Conservation (phyloP, 257 asterid species). For the Przewalskia tangutica region DNA sequence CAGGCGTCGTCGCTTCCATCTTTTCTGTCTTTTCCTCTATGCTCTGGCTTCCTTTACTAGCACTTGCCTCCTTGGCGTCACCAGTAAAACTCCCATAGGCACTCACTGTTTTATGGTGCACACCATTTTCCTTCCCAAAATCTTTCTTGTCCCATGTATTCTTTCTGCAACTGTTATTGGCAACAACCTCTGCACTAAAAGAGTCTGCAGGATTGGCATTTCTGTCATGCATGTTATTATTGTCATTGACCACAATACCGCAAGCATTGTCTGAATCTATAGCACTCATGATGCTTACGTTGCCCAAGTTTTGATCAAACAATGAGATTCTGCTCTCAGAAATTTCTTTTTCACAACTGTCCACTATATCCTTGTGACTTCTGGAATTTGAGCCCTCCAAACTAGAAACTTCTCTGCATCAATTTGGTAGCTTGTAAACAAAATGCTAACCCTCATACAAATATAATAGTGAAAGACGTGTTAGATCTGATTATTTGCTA, state of each 20-base stretch:
- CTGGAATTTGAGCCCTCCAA: slow-evolving; percentile 8
- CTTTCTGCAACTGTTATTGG: neutral
- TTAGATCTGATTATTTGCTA: neutral
- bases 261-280: neutral
- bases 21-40: neutral
- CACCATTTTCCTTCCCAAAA: neutral
- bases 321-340: neutral
- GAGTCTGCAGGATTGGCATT: slow-evolving; percentile 1
- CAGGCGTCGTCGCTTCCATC: neutral
- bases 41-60: neutral
- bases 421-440: slow-evolving; percentile 5
- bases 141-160: neutral
- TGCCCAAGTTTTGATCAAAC: slow-evolving; percentile 11
- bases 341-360: neutral
- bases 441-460: neutral
- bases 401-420: slow-evolving; percentile 33
- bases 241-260: slow-evolving; percentile 5
- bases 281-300: slow-evolving; percentile 4
- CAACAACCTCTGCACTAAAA: slow-evolving; percentile 5
- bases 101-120: neutral
- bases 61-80: neutral
- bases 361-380: slow-evolving; percentile 6
- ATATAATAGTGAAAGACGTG: neutral
- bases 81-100: neutral
- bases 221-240: neutral